A percentile compares a stretch with the other conserved stretches of the same genome.
phyloP scores from a whole-genome alignment of 129 eudicot genomes.

The Flaveria linearis region DNA sequence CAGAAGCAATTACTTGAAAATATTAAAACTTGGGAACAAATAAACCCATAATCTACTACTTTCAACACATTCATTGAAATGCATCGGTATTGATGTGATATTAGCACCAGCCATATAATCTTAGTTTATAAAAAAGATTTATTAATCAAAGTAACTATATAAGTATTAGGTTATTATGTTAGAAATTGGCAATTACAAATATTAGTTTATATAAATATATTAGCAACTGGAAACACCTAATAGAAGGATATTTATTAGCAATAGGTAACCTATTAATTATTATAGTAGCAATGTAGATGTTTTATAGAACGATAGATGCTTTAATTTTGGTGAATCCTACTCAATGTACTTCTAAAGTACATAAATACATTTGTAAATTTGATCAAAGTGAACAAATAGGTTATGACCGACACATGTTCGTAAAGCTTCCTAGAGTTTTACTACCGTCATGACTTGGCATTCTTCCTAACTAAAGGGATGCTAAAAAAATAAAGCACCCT shows the following conservation, averaged over 20 bases:
- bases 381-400: not conserved
- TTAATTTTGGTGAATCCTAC: not conserved
- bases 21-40: not conserved
- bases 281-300: not conserved
- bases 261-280: not conserved
- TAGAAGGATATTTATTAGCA: too few relatives aligned
- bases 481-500: too few relatives aligned
- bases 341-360: not conserved
- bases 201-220: too few relatives aligned
- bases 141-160: not conserved
- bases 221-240: too few relatives aligned
- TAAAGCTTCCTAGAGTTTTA: not conserved
- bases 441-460: not conserved
- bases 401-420: not conserved
- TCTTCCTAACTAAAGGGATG: too few relatives aligned
- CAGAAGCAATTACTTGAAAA: not conserved
- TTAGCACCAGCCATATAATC: not conserved
- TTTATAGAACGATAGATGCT: too few relatives aligned
- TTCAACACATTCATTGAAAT: not conserved
- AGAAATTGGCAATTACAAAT: too few relatives aligned
- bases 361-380: not conserved
- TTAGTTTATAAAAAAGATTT: not conserved
- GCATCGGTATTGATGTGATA: not conserved
- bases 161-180: too few relatives aligned
- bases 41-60: not conserved